Evolutionary conservation across 2,329 filamentous ascomycete genomes (phyloP), one percentile per base, ranked within the genome.

Genomic region (Penicillium digitatum): DNA sequence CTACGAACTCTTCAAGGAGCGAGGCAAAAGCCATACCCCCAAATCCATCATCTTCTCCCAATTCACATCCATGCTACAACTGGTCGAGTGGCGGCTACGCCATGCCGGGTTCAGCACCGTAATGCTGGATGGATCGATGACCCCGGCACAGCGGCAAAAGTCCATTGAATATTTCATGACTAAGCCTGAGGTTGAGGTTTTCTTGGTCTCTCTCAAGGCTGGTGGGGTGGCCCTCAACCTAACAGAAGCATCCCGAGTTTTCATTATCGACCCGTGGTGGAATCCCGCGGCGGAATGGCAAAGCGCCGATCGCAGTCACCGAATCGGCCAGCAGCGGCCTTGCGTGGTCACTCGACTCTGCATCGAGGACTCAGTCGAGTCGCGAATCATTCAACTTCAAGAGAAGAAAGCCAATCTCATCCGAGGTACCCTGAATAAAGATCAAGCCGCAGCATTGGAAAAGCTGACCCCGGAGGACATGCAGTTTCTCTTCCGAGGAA

Each of bases 211-310:
- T 0, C 81, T 99, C 57, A 97, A 97, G 75, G 94, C 94, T 7
- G 94, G 94, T 38, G 94, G 94, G 69, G 94, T 99, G 0, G 94
- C 94, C 0, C 79, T 99, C 60, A 99, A 99, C 68, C 76, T 99
- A 57, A 97, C 93, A 0, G 94, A 99, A 73, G 94, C 94, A 0
- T 95, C 90, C 2, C 82, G 90, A 46, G 94, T 99, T 10, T 97
- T 96, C 73, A 96, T 97, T 58, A 86, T 97, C 55, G 94, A 99
- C 67, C 94, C 94, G 80, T 97, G 94, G 94, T 99, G 94, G 94
- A 97, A 97, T 65, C 94, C 94, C n/a, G 92, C 92, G n/a, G 93
- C 93, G 0, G 94, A 99, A 76, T 99, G 94, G 94, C 94, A 99
- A 75, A 94, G 89, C 58, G 94, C 94, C 3, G 94, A 99, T 72